Base-by-base conservation (phyloP, 2,329 filamentous ascomycete genomes). In the Paracoccidioides lutzii region DNA sequence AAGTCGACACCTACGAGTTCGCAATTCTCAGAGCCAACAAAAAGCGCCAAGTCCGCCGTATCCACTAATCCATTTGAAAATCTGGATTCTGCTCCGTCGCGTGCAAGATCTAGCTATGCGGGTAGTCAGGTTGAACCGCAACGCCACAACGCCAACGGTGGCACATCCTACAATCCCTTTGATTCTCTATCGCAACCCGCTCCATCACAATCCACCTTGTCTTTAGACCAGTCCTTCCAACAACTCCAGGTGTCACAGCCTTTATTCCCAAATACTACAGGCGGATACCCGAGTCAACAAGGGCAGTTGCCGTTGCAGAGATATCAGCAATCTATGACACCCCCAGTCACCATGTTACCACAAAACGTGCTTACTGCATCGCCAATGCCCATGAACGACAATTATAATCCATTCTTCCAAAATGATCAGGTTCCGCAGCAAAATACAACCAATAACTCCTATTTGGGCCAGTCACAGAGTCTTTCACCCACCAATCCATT, bases 211-310 rank as follows among this genome's bases (percentile, higher is more conserved):
- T 59, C 67, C 14, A 60, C 61, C n/a, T 64, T 65, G 59, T 60
- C 67, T 9, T 69, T 90, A 15, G 81, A 83, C 59, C 81, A 86
- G 62, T 82, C 86, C 0, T 87, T 95, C 64, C 84, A 90, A 65
- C 82, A 81, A 59, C 78, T 95, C 70, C 83, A 87, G 41, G 73
- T 95, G 2, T 81, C 81, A 8, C 81, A 82, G 61, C 81, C 81
- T 41, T 74, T 90, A 35, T 90, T 90, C 66, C 85, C 87, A 6
- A 82, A 90, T 64, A 83, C 84, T 54, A 90, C 87, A 0, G 86
- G 87, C 54, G 87, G 75, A 55, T 78, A 76, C 62, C 70, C 73
- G 6, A 69, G 63, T 52, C 71, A 73, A 55, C 71, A 73, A 55
- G 65, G 68, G 41, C 68, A 72, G 28, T 59, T 67, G 53, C 68